A percentile compares a stretch with the other conserved stretches of the same genome.
Conservation (phyloP, 2,329 filamentous ascomycete genomes). For the Fusarium falciforme region DNA sequence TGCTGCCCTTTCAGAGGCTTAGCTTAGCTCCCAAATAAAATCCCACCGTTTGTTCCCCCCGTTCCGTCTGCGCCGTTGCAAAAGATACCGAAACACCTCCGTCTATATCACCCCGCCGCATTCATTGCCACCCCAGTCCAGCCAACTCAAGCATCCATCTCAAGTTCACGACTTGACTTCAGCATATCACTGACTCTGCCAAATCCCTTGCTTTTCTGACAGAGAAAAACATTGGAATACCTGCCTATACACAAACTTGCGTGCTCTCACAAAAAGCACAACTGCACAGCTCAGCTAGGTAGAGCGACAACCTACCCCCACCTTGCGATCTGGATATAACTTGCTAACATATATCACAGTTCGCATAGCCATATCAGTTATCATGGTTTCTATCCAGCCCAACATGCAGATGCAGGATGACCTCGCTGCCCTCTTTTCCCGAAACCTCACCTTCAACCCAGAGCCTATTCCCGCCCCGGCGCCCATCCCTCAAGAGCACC, state of each 20-base stretch:
- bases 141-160: conserved; percentile 10
- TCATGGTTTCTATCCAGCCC: conserved; percentile 55
- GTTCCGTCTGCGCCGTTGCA: conserved; percentile 25
- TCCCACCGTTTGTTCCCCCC: conserved; percentile 29
- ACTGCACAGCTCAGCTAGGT: conserved; percentile 20
- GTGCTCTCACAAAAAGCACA: background rate
- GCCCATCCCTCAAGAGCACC: conserved; percentile 41
- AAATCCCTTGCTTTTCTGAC: conserved; percentile 1
- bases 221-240: background rate
- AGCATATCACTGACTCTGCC: conserved; percentile 6
- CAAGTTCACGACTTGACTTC: conserved; percentile 4
- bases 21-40: conserved; percentile 43
- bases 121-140: conserved; percentile 30
- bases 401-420: conserved; percentile 81
- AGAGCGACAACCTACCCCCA: conserved; percentile 12
- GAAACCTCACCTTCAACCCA: conserved; percentile 75
- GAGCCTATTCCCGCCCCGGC: conserved; percentile 39
- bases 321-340: background rate
- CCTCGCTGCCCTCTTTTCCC: conserved; percentile 81
- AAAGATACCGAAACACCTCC: conserved; percentile 31
- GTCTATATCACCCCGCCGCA: conserved; percentile 34
- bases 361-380: conserved; percentile 16
- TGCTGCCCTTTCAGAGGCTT: conserved; percentile 33
- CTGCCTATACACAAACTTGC: background rate
- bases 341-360: conserved; percentile 21